Evolutionary conservation across 768 basidiomycete species (phyloP), one percentile per base, ranked within the genome.

Genomic region (Podaxis sp.): DNA sequence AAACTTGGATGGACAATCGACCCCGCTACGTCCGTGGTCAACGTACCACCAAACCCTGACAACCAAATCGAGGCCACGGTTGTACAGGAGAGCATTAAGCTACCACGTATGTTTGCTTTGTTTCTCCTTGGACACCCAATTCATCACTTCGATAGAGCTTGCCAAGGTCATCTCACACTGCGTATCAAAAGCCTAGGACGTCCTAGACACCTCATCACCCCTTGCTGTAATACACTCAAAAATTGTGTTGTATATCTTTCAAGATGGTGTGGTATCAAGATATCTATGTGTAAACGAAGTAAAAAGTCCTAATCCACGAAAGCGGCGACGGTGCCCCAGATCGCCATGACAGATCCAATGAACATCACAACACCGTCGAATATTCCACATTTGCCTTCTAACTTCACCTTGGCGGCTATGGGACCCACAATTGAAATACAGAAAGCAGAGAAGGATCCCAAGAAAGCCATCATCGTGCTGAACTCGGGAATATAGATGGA

Each of bases 381-480:
- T 47, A 75, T 53, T 12, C 74, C 70, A 65, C 82, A 84, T 47
- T 71, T 76, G 3, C 82, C 76, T 24, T 81, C 77, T 61, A 93
- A 75, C 54, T 79, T 80, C 15, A 89, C 76, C 70, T 91, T 91
- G 4, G 89, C 90, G 25, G 83, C 77, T 41, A 96, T 78, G 4
- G 94, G 95, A 9, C 89, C 85, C 63, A 93, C 86, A 24, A 91
- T 82, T 64, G 90, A 91, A 24, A 93, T 80, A 68, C 87, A 76
- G 66, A 87, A 87, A 0, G 93, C 90, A 38, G 89, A 87, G 72
- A 94, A 93, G n/a, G 92, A 88, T 2, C 96, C 96, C 57, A 98
- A 77, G 73, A 97, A 91, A 1, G 93, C 91, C 91, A 95, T 94
- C 73, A 89, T 78, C 4, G 86, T 80, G 65, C 88, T 86, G 74